Evolutionary conservation across 768 basidiomycete species (phyloP).

Genomic region (Leccinum obscurum): DNA sequence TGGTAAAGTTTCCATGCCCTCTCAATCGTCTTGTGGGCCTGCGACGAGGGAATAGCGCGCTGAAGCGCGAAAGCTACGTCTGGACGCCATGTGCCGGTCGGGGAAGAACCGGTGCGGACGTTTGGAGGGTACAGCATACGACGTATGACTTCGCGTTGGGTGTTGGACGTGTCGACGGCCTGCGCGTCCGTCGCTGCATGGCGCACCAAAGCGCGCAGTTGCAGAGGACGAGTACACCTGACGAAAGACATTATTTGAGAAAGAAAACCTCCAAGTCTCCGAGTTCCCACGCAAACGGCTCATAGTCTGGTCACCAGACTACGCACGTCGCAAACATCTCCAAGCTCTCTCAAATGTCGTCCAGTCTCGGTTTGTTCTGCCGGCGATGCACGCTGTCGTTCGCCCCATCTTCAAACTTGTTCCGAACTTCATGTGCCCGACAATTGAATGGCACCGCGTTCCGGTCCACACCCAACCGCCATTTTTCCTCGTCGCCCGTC

Average conservation of each 20-base stretch:
- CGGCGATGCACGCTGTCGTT: conserved; percentile 25
- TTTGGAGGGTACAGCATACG: conserved; percentile 80
- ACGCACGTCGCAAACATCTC: not conserved
- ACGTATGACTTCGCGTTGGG: conserved; percentile 71
- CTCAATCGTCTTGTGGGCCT: conserved; percentile 91
- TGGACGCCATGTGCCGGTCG: conserved; percentile 82
- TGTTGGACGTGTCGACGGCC: conserved; percentile 42
- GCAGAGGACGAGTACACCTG: conserved; percentile 33
- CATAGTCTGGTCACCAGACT: too few species aligned
- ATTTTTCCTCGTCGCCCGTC: conserved; percentile 53
- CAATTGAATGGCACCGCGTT: conserved; percentile 8
- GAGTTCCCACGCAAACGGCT: conserved; percentile 28
- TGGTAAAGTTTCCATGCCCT: conserved; percentile 86
- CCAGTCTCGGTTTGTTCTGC: conserved; percentile 24
- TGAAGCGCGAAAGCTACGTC: conserved; percentile 77
- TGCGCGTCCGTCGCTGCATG: conserved; percentile 39
- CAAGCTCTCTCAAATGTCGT: conserved; percentile 19
- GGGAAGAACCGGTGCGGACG: conserved; percentile 66
- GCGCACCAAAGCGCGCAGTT: conserved; percentile 41
- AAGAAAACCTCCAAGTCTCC: not conserved
- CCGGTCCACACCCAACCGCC: conserved; percentile 8
- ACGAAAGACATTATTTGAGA: conserved; percentile 43
- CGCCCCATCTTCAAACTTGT: not conserved
- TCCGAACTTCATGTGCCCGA: not conserved
- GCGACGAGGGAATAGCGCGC: conserved; percentile 81